These are phyloP conservation scores for Pyrenula aspistea DNA, from an alignment of 495 filamentous ascomycete species.

Conservation along the genomic window DNA sequence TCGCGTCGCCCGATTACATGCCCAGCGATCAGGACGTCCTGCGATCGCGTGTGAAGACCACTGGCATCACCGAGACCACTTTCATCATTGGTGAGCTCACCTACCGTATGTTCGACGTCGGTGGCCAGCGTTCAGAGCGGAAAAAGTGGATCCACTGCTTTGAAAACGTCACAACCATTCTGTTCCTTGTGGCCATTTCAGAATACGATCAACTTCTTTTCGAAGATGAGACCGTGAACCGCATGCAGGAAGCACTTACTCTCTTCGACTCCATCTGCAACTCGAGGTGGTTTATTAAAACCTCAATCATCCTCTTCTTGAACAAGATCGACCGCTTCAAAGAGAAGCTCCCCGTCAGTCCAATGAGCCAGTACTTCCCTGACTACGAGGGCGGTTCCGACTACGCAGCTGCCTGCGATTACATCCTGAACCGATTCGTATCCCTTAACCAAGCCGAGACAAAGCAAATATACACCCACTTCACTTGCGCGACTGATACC, in stretches of 20 bases:
- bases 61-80: slow-evolving; percentile 96
- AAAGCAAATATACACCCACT: slow-evolving; percentile 99
- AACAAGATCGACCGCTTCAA: slow-evolving; percentile 99
- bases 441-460: slow-evolving; percentile 96
- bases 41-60: slow-evolving; percentile 95
- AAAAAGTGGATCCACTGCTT: slow-evolving; percentile 99
- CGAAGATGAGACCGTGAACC: slow-evolving; percentile 51
- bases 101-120: slow-evolving; percentile 99
- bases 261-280: slow-evolving; percentile 99
- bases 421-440: slow-evolving; percentile 94
- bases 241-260: slow-evolving; percentile 94
- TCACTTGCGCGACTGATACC: slow-evolving; percentile 97
- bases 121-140: slow-evolving; percentile 94
- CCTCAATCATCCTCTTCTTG: slow-evolving; percentile 96
- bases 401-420: slow-evolving; percentile 87
- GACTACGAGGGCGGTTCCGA: slow-evolving; percentile 94
- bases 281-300: slow-evolving; percentile 98
- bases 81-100: slow-evolving; percentile 97
- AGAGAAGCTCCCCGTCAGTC: slow-evolving; percentile 97
- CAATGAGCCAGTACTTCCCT: slow-evolving; percentile 99
- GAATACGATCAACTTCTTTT: slow-evolving; percentile 98
- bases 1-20: slow-evolving; percentile 85
- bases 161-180: slow-evolving; percentile 97
- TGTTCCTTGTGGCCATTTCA: slow-evolving; percentile 97
- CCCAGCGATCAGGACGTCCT: slow-evolving; percentile 97